Conservation (phyloP, 2,329 filamentous ascomycete genomes). For the Trichoderma cornu-damae region DNA sequence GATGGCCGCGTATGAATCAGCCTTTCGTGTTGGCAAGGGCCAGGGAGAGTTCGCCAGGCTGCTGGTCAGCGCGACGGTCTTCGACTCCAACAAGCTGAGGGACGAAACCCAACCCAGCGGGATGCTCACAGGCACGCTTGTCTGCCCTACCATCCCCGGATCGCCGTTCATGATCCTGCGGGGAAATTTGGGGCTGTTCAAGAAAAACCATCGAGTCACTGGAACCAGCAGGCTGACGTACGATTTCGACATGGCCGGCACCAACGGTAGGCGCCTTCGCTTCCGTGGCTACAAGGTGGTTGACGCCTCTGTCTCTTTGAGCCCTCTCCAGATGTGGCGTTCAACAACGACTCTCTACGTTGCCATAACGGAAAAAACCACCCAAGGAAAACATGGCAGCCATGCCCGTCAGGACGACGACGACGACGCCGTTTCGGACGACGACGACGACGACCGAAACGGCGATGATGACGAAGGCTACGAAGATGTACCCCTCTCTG, state of each 20-base stretch:
- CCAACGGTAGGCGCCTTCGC: slow-evolving; percentile 47
- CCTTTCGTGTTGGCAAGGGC: slow-evolving; percentile 48
- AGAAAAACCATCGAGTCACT: slow-evolving; percentile 46
- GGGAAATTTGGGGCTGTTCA: slow-evolving; percentile 55
- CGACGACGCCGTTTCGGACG: background rate
- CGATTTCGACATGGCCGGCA: slow-evolving; percentile 55
- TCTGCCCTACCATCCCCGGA: slow-evolving; percentile 32
- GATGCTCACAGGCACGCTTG: slow-evolving; percentile 55
- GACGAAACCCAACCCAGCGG: slow-evolving; percentile 1
- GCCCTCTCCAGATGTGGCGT: slow-evolving; percentile 53
- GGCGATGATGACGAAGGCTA: background rate
- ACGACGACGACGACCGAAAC: background rate
- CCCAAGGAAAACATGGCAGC: background rate
- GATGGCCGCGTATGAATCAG: slow-evolving; percentile 48
- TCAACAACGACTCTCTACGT: slow-evolving; percentile 60
- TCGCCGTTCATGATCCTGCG: slow-evolving; percentile 57
- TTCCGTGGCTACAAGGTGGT: slow-evolving; percentile 61
- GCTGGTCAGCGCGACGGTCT: slow-evolving; percentile 54
- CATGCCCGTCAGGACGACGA: background rate
- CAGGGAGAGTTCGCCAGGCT: slow-evolving; percentile 53
- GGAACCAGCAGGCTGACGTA: slow-evolving; percentile 57
- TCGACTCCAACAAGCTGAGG: slow-evolving; percentile 31
- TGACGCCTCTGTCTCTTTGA: slow-evolving; percentile 54
- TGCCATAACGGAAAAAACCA: slow-evolving; percentile 49
- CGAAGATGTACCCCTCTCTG: background rate